Conservation (phyloP, 164 flowering plant genomes). For the Tetracentron sinense region DNA sequence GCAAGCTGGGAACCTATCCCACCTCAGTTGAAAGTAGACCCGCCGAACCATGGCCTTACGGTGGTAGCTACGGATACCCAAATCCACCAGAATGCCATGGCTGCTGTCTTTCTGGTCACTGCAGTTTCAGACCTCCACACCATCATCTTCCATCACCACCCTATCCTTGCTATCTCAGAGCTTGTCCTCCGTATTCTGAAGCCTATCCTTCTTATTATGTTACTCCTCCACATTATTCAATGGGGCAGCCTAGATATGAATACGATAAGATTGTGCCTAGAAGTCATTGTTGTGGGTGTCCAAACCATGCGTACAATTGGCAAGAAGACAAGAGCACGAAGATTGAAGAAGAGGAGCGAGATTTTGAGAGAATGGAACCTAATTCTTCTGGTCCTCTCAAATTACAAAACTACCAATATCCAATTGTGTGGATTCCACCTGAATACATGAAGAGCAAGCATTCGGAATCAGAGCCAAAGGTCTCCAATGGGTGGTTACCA, state of each 20-base stretch:
- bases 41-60: constrained; percentile 21
- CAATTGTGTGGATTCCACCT: constrained; percentile 52
- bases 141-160: constrained; percentile 26
- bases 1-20: constrained; percentile 23
- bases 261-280: constrained; percentile 29
- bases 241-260: constrained; percentile 40
- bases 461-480: constrained; percentile 14
- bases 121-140: constrained; percentile 28
- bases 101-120: constrained; percentile 30
- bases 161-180: constrained; percentile 18
- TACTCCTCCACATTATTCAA: constrained; percentile 34
- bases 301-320: constrained; percentile 28
- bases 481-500: constrained; percentile 30
- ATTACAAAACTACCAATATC: constrained; percentile 28
- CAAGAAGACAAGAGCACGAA: constrained; percentile 25
- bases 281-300: constrained; percentile 51
- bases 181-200: constrained; percentile 27
- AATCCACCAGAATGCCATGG: constrained; percentile 27
- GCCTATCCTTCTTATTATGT: constrained; percentile 24
- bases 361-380: constrained; percentile 17
- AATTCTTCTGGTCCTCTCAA: constrained; percentile 19
- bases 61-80: constrained; percentile 26
- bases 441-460: constrained; percentile 16
- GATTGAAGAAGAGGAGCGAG: constrained; percentile 50
- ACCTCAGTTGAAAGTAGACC: constrained; percentile 25